Conservation (phyloP, 2,329 filamentous ascomycete species). For the Acarospora socialis region DNA sequence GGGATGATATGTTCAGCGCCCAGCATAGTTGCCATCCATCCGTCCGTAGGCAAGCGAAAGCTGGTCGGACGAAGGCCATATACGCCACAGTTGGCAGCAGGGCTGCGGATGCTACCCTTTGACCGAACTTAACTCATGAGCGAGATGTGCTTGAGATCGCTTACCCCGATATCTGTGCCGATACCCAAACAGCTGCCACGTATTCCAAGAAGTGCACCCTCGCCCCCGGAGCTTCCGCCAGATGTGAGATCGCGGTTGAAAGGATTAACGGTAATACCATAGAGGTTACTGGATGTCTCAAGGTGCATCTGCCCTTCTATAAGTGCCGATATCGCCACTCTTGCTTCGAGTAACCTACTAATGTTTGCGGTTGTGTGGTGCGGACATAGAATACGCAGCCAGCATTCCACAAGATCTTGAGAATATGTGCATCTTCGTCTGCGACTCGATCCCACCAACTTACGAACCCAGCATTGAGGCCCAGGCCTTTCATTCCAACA, state of each 20-base stretch:
- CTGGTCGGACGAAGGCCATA: slow-evolving; percentile 17
- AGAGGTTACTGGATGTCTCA: slow-evolving; percentile 20
- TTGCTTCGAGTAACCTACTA: no score
- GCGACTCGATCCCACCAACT: slow-evolving; percentile 17
- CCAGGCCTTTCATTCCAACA: slow-evolving; percentile 17
- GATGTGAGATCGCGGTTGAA: slow-evolving; percentile 15
- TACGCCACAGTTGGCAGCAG: slow-evolving; percentile 16
- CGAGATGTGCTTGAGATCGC: background rate
- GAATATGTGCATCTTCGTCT: slow-evolving; percentile 16
- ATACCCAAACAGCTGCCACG: slow-evolving; percentile 16
- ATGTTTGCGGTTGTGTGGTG: slow-evolving; percentile 19
- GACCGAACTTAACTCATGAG: no score
- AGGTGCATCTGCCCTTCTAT: slow-evolving; percentile 21
- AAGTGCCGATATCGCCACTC: no score
- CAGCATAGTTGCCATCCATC: slow-evolving; percentile 9
- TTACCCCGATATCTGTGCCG: slow-evolving; percentile 15
- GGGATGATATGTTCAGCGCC: slow-evolving; percentile 32
- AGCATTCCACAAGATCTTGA: slow-evolving; percentile 18
- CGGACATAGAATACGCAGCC: slow-evolving; percentile 21
- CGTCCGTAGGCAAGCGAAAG: slow-evolving; percentile 14
- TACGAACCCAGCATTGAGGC: slow-evolving; percentile 18
- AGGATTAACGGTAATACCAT: slow-evolving; percentile 17
- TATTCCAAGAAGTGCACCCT: slow-evolving; percentile 15
- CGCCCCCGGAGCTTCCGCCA: slow-evolving; percentile 17
- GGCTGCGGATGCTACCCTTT: slow-evolving; percentile 18